Evolutionary conservation across 495 filamentous ascomycete species (phyloP).

Genomic region (Hypoxylon trugodes): DNA sequence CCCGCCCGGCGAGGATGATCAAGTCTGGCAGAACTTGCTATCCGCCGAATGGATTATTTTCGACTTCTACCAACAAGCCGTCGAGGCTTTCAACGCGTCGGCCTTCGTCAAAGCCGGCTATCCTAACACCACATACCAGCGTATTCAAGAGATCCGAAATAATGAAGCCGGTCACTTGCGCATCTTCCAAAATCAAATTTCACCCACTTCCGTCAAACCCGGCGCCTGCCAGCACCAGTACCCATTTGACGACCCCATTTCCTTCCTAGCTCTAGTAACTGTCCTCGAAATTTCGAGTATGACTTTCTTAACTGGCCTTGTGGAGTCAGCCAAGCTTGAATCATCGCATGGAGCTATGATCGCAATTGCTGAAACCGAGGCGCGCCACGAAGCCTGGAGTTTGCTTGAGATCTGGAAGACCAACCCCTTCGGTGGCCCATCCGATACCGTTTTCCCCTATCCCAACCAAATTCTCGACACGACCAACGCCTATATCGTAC

Average conservation of each 20-base stretch:
- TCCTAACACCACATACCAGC: slow-evolving; percentile 56
- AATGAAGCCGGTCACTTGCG: slow-evolving; percentile 66
- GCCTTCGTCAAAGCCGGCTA: slow-evolving; percentile 54
- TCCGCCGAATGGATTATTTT: slow-evolving; percentile 65
- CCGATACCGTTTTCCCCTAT: slow-evolving; percentile 62
- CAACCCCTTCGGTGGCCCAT: slow-evolving; percentile 59
- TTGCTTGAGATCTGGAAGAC: slow-evolving; percentile 60
- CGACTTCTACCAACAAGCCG: slow-evolving; percentile 61
- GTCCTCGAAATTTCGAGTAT: slow-evolving; percentile 62
- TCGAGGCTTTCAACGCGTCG: slow-evolving; percentile 54
- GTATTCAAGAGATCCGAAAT: slow-evolving; percentile 62
- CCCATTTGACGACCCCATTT: slow-evolving; percentile 48
- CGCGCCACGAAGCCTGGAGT: slow-evolving; percentile 60
- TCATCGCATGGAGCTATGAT: slow-evolving; percentile 54
- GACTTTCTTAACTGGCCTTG: slow-evolving; percentile 62
- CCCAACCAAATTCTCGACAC: slow-evolving; percentile 62
- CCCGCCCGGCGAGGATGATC: slow-evolving; percentile 54
- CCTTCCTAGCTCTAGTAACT: slow-evolving; percentile 57
- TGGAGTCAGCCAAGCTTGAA: slow-evolving; percentile 50
- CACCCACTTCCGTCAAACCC: slow-evolving; percentile 60
- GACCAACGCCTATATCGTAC: slow-evolving; percentile 59
- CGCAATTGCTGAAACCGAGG: slow-evolving; percentile 58
- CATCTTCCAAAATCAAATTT: slow-evolving; percentile 64
- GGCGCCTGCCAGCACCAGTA: slow-evolving; percentile 60
- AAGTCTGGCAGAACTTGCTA: slow-evolving; percentile 62